These are phyloP conservation scores for Sphagnum contortum DNA, from an alignment of 225 moss, liverwort and hornwort species.

Conservation along the genomic window DNA sequence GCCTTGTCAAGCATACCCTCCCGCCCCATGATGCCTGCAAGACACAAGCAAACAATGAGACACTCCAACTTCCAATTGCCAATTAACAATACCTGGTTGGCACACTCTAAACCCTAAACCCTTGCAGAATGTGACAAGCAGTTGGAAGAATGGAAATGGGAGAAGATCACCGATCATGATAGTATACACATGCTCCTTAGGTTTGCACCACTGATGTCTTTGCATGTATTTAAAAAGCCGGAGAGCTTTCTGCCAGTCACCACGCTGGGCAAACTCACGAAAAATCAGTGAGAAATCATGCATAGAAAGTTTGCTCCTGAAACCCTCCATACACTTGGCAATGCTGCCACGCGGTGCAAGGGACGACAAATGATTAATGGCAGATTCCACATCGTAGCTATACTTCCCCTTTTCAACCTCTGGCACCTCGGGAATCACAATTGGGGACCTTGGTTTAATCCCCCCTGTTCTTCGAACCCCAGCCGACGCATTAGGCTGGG, in stretches of 20 bases:
- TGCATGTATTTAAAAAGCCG: conserved; percentile 99
- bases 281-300: conserved; percentile 92
- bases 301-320: conserved; percentile 65
- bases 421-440: conserved; percentile 28
- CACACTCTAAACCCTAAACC: no score
- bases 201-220: conserved; percentile 96
- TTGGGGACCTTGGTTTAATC: conserved; percentile 25
- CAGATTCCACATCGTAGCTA: conserved; percentile 75
- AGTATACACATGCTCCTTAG: conserved; percentile 97
- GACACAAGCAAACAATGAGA: no score
- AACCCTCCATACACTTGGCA: conserved; percentile 82
- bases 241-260: conserved; percentile 83
- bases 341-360: conserved; percentile 91
- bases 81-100: no score
- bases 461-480: conserved; percentile 11
- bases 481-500: not conserved
- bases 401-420: conserved; percentile 86
- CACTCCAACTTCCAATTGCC: no score
- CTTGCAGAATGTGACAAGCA: no score
- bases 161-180: conserved; percentile 65
- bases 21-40: conserved; percentile 73
- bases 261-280: conserved; percentile 90
- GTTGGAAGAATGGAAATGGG: no score
- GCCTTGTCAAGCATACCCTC: conserved; percentile 97
- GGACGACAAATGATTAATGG: conserved; percentile 65